Base-by-base conservation (phyloP, 495 filamentous ascomycete genomes). In the Xylaria scruposa region DNA sequence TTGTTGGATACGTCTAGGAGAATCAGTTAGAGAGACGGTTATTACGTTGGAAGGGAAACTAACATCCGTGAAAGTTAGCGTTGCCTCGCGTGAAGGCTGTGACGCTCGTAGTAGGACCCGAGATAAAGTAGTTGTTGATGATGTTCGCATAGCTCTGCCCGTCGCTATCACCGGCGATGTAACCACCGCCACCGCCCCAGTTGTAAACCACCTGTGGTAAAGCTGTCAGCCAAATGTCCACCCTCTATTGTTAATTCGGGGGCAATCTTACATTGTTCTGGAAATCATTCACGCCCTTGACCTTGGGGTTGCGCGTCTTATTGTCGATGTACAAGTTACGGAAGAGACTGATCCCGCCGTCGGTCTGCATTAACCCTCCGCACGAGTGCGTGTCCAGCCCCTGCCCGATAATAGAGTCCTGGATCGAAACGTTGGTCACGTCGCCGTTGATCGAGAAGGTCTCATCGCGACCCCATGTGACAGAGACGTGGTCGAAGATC, bases 121-220 rank as follows among this genome's bases (percentile, higher is more conserved):
- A 75, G 73, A 82, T 84, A 75, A 83, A 83, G 67, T 83, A 82
- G 69, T 83, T 84, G 68, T 79, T 80, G 70, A 83, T 73, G 42
- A 84, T 81, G 56, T 84, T 79, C 36, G 78, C 78, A 36, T 76
- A 74, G 47, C 78, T 82, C 53, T 70, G 63, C 8, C 82, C 81
- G 0, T 66, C 78, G 24, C 80, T 78, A 54, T 84, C 78, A 15
- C 75, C 81, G 4, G 78, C 75, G 65, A 79, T 84, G 66, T 83
- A 83, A 31, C 66, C 64, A 68, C 83, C 66, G 67, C 81, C 72
- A 69, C 77, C 72, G 73, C 76, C 76, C 76, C 74, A 83, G 72
- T 83, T 84, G 61, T 83, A 84, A 17, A 84, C 62, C 26, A 84
- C 76, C 76, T 76, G 0, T 8, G 15, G 15, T 1, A 19, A 21